These are phyloP conservation scores for Termitomyces sp. DNA, from an alignment of 768 basidiomycete genomes.

Conservation along the genomic window DNA sequence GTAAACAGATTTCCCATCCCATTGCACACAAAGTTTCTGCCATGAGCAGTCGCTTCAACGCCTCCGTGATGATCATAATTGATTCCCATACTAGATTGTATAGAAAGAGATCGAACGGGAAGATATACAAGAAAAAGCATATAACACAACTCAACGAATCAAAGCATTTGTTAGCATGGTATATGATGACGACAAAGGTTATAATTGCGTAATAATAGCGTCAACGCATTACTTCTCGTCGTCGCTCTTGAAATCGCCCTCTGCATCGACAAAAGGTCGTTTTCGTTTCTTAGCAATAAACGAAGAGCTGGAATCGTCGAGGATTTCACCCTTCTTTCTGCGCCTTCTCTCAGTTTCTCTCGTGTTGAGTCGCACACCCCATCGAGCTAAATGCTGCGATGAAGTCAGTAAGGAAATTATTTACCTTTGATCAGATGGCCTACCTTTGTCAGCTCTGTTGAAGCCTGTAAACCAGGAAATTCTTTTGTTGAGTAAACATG, in stretches of 20 bases:
- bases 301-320: not conserved
- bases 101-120: not conserved
- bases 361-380: slow-evolving; percentile 55
- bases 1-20: not conserved
- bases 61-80: not conserved
- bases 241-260: not conserved
- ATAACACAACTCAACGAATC: not conserved
- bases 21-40: not conserved
- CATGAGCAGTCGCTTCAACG: not conserved
- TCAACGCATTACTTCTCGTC: not conserved
- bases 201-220: not conserved
- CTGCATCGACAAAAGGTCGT: not conserved
- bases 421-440: slow-evolving; percentile 3
- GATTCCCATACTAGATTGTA: not conserved
- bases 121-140: not conserved
- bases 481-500: slow-evolving; percentile 68
- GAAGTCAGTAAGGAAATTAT: not conserved
- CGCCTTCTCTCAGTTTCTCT: slow-evolving; percentile 55
- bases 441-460: slow-evolving; percentile 66
- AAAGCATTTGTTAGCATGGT: not conserved
- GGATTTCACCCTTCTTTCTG: slow-evolving; percentile 29
- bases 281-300: not conserved
- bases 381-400: slow-evolving; percentile 44
- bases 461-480: slow-evolving; percentile 62
- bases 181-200: not conserved